Evolutionary conservation across 2,329 filamentous ascomycete genomes (phyloP).

Genomic region (Exophiala bonariae): DNA sequence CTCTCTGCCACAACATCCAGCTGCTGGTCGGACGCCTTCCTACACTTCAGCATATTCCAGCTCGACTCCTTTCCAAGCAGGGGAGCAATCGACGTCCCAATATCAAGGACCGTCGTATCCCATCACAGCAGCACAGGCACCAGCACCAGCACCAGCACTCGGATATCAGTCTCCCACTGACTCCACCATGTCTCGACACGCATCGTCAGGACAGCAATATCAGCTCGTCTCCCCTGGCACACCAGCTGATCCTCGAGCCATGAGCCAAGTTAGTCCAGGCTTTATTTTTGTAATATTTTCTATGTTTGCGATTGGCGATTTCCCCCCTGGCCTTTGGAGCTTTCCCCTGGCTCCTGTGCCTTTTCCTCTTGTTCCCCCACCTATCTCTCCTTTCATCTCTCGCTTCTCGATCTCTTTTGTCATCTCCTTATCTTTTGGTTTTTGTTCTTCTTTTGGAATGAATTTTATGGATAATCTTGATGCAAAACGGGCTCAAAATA

Average conservation of each 20-base stretch:
- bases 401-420: conserved; percentile 11
- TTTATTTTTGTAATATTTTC: conserved; percentile 31
- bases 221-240: conserved; percentile 28
- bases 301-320: conserved; percentile 24
- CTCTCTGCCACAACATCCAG: conserved; percentile 5
- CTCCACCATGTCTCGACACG: conserved; percentile 17
- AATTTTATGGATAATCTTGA: no score
- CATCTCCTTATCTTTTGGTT: conserved; percentile 3
- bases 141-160: no score
- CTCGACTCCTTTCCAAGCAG: background rate
- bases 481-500: no score
- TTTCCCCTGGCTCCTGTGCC: conserved; percentile 13
- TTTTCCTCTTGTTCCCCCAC: conserved; percentile 10
- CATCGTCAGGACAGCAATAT: conserved; percentile 19
- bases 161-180: conserved; percentile 6
- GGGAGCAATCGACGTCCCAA: conserved; percentile 8
- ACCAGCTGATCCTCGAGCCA: conserved; percentile 25
- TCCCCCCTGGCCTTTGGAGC: no score
- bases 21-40: conserved; percentile 12
- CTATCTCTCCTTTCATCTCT: conserved; percentile 4
- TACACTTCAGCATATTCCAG: conserved; percentile 6
- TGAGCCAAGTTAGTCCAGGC: conserved; percentile 31
- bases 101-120: conserved; percentile 1
- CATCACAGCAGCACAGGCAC: no score
- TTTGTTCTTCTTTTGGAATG: conserved; percentile 7